phyloP scores from a whole-genome alignment of 2,329 filamentous ascomycete genomes.

The Endoconidiophora polonica region DNA sequence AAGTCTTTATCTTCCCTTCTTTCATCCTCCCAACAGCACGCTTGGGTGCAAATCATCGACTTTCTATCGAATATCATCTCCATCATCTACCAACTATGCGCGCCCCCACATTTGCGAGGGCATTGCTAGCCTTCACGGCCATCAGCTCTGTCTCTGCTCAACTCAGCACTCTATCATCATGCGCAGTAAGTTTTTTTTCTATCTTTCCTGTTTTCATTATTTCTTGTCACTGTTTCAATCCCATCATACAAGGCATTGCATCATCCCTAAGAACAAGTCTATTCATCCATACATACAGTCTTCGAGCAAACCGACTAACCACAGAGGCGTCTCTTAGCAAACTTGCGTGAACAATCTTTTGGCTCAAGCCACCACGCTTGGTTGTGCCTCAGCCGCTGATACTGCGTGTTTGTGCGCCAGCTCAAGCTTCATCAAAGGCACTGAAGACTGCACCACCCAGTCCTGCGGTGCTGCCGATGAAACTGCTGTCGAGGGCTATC shows the following conservation, averaged over 20 bases:
- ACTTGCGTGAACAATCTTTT: slow-evolving; percentile 12
- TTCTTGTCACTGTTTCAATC: neutral
- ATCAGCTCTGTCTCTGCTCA: slow-evolving; percentile 5
- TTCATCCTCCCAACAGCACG: too few relatives aligned
- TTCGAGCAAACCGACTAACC: neutral
- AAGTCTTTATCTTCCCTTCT: too few relatives aligned
- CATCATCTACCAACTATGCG: slow-evolving; percentile 4
- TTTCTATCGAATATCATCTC: neutral
- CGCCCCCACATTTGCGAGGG: slow-evolving; percentile 3
- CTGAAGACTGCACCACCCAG: slow-evolving; percentile 25
- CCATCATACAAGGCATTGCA: too few relatives aligned
- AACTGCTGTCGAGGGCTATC: slow-evolving; percentile 18
- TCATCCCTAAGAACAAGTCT: too few relatives aligned
- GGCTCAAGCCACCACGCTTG: slow-evolving; percentile 8
- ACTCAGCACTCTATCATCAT: slow-evolving; percentile 9
- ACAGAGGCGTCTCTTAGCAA: slow-evolving; percentile 7
- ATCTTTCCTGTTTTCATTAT: neutral
- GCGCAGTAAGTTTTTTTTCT: slow-evolving; percentile 7
- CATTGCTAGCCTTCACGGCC: slow-evolving; percentile 3
- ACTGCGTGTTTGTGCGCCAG: slow-evolving; percentile 26
- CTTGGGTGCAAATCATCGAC: neutral
- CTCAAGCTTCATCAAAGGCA: slow-evolving; percentile 20
- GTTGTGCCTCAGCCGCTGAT: slow-evolving; percentile 16
- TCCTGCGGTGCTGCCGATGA: slow-evolving; percentile 17
- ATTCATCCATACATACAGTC: neutral